Conservation (phyloP, 345 rosid genomes). For the sweet orange (Citrus sinensis) region DVS_A1.0 CM039161.1:2735501-2736000, state of each 20-base stretch:
- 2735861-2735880: not conserved
- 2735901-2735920: not conserved
- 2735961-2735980: not conserved
- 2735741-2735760: not conserved
- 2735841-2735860: not conserved
- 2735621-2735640: not conserved
- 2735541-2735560: constrained; percentile 11
- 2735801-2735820: not conserved
- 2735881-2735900: not conserved
- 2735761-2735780: not conserved
- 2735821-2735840: not conserved
- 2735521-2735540: constrained; percentile 56
- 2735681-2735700: not conserved
- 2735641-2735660: not conserved
- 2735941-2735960: not conserved
- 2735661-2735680: not conserved
- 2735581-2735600: not conserved
- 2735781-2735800: not conserved
- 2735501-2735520: constrained; percentile 94
- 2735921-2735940: not conserved
- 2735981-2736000: not conserved
- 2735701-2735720: not conserved
- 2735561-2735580: not conserved
- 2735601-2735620: not conserved
- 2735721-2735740: not conserved